Conservation (phyloP, 129 eudicot species). For the Lonicera japonica region DNA sequence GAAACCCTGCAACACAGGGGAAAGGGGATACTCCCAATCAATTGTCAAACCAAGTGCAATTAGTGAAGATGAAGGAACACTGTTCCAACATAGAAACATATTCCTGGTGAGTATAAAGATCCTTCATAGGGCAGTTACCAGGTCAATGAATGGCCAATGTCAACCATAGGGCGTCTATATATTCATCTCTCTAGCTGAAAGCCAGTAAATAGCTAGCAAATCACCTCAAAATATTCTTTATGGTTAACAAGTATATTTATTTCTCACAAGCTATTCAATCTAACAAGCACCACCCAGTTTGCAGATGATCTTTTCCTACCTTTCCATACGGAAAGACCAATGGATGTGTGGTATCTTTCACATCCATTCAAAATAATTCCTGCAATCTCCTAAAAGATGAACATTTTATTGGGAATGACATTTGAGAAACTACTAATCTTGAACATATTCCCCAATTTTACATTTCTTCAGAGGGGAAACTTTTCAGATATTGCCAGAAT, state of each 20-base stretch:
- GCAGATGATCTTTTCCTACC: background rate
- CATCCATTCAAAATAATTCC: background rate
- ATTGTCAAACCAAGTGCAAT: background rate
- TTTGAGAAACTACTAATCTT: too few species aligned
- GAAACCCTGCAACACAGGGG: background rate
- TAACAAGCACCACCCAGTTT: background rate
- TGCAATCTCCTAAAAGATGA: too few species aligned
- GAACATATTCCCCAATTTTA: background rate
- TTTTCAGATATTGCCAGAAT: background rate
- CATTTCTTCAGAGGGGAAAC: background rate
- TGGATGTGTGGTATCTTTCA: background rate
- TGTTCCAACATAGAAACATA: conserved; percentile 3
- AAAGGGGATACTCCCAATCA: background rate
- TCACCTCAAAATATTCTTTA: background rate
- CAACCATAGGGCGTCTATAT: background rate
- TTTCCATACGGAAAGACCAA: background rate
- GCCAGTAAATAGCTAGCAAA: background rate
- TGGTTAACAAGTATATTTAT: background rate
- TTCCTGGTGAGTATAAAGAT: background rate
- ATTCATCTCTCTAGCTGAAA: background rate
- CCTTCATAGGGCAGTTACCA: background rate
- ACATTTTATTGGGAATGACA: too few species aligned
- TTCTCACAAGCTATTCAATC: background rate
- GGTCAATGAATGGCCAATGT: background rate
- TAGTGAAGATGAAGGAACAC: background rate